These are phyloP conservation scores for Chrysophaeum taylorii DNA, from an alignment of 352 stramenopile species.

Conservation along the genomic window DNA sequence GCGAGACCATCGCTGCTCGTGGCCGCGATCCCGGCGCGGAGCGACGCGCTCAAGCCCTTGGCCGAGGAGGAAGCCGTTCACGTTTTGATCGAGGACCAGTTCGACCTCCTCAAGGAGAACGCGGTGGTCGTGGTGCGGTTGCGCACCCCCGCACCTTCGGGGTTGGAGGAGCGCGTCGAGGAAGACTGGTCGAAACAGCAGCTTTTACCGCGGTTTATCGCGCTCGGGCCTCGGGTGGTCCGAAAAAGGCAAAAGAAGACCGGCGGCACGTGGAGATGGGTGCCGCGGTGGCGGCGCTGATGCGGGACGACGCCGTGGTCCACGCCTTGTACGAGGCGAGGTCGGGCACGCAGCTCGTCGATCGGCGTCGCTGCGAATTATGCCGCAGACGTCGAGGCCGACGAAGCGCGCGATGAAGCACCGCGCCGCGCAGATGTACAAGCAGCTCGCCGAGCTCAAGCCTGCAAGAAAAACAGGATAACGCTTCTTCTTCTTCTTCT, in stretches of 20 bases:
- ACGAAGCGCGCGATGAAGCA: background rate
- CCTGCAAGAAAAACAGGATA: too few species aligned
- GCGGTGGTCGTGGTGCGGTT: background rate
- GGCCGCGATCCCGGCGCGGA: background rate
- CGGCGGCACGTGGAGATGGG: constrained; percentile 7
- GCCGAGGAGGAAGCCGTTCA: background rate
- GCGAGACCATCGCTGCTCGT: too few species aligned
- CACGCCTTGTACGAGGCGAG: background rate
- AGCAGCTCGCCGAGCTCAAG: background rate
- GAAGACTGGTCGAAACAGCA: too few species aligned
- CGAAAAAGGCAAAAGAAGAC: too few species aligned
- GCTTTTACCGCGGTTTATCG: background rate
- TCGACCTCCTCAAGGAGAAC: background rate
- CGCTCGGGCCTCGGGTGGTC: background rate
- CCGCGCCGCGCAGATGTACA: background rate
- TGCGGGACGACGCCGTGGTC: constrained; percentile 3
- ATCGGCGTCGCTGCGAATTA: background rate
- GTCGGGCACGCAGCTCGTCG: background rate
- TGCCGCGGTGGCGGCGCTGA: background rate
- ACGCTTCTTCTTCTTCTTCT: too few species aligned
- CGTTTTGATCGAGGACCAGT: background rate
- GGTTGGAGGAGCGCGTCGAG: background rate
- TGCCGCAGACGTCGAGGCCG: background rate
- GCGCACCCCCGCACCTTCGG: background rate
- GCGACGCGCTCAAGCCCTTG: background rate